phyloP scores from a whole-genome alignment of 176 grass and related monocot genomes.

The Hordeum marinum region DNA sequence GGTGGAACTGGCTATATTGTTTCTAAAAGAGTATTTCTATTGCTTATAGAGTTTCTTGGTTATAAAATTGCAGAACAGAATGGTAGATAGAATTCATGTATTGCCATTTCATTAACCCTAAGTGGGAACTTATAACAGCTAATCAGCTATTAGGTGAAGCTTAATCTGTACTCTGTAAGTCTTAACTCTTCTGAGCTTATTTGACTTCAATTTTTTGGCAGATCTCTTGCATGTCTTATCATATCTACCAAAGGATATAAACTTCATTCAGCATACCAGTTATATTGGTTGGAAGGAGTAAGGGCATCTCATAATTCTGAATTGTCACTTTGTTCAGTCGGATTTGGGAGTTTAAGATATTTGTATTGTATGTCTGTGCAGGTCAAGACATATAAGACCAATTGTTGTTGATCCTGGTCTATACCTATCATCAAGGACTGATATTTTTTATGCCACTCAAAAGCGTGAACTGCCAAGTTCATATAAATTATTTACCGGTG shows the following conservation, averaged over 20 bases:
- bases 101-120: background rate
- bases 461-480: slow-evolving; percentile 79
- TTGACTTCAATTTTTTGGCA: slow-evolving; percentile 38
- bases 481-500: slow-evolving; percentile 80
- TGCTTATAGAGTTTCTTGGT: background rate
- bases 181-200: background rate
- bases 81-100: background rate
- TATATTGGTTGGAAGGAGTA: slow-evolving; percentile 98
- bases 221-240: slow-evolving; percentile 97
- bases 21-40: background rate
- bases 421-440: slow-evolving; percentile 79
- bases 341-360: slow-evolving; percentile 22
- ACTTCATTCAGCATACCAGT: slow-evolving; percentile 88
- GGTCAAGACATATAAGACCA: slow-evolving; percentile 70
- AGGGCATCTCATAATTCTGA: slow-evolving; percentile 24
- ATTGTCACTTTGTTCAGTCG: background rate
- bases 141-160: background rate
- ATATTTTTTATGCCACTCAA: slow-evolving; percentile 90
- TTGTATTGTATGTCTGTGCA: slow-evolving; percentile 26
- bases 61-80: background rate
- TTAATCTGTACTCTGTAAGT: background rate
- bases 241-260: slow-evolving; percentile 85
- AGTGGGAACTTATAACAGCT: background rate
- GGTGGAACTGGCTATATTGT: background rate
- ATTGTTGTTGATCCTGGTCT: slow-evolving; percentile 90